Base-by-base conservation (phyloP, 2,329 filamentous ascomycete species). In the Aphanocladium album region DNA sequence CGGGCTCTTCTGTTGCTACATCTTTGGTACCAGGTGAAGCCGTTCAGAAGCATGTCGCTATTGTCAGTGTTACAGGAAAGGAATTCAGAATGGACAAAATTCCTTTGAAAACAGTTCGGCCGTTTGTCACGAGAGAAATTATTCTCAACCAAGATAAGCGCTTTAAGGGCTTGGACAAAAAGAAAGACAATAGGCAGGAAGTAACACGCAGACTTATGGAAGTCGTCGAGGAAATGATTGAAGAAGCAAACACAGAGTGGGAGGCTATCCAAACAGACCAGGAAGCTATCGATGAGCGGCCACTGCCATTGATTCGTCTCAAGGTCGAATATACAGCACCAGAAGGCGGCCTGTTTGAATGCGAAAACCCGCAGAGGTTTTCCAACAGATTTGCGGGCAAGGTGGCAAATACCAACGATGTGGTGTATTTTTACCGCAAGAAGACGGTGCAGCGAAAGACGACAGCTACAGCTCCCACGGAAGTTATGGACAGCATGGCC, bases 291-390 rank as follows among this genome's bases (percentile, higher is more conserved):
- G 83, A 87, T 59, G 80, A 80, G 41, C 75, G 84, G 1, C 93
- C 93, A 0, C 77, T 95, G 37, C 95, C 95, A 0, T 81, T 99
- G 1, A 88, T 99, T 43, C 86, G 95, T 21, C 83, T 99, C 17
- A 91, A 93, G 63, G 93, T 99, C 1, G 95, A 99, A 69, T 95
- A 91, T 65, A 89, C 90, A 0, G 87, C 92, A 0, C 89, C 89
- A 0, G 91, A 96, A 49, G 92, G 91, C 4, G 90, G 91, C 16
- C 85, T 86, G 39, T 99, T 91, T 68, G 90, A 98, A 66, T 88
- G 89, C 64, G 95, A 98, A 72, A 99, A 99, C 63, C 93, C 95
- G 0, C 95, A 98, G 71, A 87, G 95, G 9, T 97, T 98, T 69
- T 98, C 93, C 0, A 96, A 96, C 71, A 85, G 92, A 2, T 99